Conservation (phyloP, 805 yeast genomes). For the Lipomyces oligophaga region DNA sequence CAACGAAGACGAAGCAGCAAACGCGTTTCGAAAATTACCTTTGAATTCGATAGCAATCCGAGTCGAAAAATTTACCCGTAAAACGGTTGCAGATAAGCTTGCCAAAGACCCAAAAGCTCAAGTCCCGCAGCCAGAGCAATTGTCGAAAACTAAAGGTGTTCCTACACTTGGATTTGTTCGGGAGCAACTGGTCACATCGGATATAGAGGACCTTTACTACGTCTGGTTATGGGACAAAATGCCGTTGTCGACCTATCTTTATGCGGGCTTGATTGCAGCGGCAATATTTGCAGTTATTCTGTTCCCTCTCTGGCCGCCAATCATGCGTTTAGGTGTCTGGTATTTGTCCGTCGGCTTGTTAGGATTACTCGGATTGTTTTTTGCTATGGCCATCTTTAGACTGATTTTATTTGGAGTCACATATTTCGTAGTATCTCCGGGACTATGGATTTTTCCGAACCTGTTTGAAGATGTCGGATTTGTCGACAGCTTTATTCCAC, state of each 20-base stretch:
- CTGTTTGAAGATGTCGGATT: conserved; percentile 94
- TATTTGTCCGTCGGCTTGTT: conserved; percentile 74
- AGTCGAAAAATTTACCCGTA: conserved; percentile 50
- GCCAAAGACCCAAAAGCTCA: conserved; percentile 16
- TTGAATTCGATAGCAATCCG: conserved; percentile 72
- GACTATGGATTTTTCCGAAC: conserved; percentile 96
- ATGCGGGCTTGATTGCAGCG: conserved; percentile 62
- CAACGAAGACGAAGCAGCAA: conserved; percentile 54
- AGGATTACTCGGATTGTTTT: conserved; percentile 69
- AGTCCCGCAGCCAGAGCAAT: conserved; percentile 19
- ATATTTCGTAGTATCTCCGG: conserved; percentile 56
- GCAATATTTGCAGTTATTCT: conserved; percentile 60
- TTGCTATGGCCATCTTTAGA: conserved; percentile 74
- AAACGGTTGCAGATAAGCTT: conserved; percentile 44
- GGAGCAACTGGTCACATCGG: conserved; percentile 38
- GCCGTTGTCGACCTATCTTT: conserved; percentile 58
- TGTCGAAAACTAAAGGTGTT: conserved; percentile 43
- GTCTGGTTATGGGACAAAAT: conserved; percentile 79
- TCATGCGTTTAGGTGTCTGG: conserved; percentile 88
- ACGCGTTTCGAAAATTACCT: conserved; percentile 63
- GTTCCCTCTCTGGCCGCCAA: conserved; percentile 93
- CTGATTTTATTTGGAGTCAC: conserved; percentile 63
- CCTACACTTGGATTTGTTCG: conserved; percentile 41
- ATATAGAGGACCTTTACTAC: conserved; percentile 56
- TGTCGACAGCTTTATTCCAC: conserved; percentile 82